Conservation (phyloP, 2,329 filamentous ascomycete species). For the Metarhizium anisopliae region DNA sequence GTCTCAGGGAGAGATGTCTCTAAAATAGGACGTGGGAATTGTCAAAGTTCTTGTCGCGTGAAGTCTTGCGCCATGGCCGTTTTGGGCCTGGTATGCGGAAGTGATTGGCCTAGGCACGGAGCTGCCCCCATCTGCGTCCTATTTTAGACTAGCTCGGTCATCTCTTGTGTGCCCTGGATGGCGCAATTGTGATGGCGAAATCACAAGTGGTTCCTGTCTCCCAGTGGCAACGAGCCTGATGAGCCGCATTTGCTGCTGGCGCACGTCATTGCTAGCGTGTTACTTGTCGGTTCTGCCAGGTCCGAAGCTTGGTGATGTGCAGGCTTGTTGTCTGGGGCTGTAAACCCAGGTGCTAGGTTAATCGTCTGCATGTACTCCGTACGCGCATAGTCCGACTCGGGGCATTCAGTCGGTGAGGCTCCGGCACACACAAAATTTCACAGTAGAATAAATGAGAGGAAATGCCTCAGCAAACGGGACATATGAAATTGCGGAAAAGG, state of each 20-base stretch:
- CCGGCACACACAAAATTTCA: no score
- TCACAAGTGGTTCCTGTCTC: neutral
- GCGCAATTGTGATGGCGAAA: neutral
- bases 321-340: no score
- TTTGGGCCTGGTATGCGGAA: neutral
- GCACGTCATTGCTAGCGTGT: neutral
- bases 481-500: no score
- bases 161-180: neutral
- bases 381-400: no score
- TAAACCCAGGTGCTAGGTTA: no score
- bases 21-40: neutral
- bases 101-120: neutral
- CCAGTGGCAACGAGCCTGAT: neutral
- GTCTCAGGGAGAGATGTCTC: neutral
- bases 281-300: neutral
- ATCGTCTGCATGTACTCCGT: no score
- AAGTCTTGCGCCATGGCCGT: neutral
- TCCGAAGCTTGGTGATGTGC: no score
- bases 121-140: neutral
- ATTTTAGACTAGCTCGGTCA: neutral
- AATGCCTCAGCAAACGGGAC: no score
- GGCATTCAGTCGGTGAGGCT: no score
- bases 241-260: neutral
- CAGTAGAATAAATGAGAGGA: no score
- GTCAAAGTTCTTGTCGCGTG: no score